These are phyloP conservation scores for Ganoderma boninense DNA, from an alignment of 1,284 basidiomycete species.

Conservation along the genomic window DNA sequence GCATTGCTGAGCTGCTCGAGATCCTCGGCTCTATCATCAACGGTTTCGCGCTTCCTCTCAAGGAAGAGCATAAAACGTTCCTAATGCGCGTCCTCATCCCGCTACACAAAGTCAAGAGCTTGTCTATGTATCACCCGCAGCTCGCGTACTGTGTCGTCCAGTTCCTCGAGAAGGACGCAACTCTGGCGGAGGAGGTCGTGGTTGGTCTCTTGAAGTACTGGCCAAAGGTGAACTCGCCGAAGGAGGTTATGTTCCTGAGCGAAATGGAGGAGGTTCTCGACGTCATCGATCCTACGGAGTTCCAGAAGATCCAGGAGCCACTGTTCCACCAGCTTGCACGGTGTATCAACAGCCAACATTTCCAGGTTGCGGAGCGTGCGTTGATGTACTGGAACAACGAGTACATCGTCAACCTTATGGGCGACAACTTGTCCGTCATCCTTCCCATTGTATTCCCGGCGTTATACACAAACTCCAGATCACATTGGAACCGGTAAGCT, in stretches of 20 bases:
- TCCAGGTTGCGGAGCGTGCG: slow-evolving; percentile 97
- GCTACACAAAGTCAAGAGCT: slow-evolving; percentile 96
- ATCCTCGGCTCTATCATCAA: slow-evolving; percentile 99
- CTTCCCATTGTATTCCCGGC: slow-evolving; percentile 99
- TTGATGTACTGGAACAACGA: slow-evolving; percentile 99
- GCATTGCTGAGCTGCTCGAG: slow-evolving; percentile 97
- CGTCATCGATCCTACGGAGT: slow-evolving; percentile 97
- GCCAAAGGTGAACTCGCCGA: slow-evolving; percentile 99
- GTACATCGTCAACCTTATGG: slow-evolving; percentile 99
- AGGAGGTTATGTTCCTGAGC: slow-evolving; percentile 99
- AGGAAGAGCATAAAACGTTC: slow-evolving; percentile 99
- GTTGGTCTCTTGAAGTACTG: slow-evolving; percentile 95
- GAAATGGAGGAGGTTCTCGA: slow-evolving; percentile 99
- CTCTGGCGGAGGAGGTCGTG: slow-evolving; percentile 95
- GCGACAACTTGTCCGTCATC: slow-evolving; percentile 91
- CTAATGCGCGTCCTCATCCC: slow-evolving; percentile 96
- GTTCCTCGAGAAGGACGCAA: slow-evolving; percentile 96
- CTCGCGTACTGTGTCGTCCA: slow-evolving; percentile 99
- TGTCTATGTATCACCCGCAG: slow-evolving; percentile 98
- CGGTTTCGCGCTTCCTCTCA: slow-evolving; percentile 97
- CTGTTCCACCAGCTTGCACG: slow-evolving; percentile 95
- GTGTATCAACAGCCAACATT: slow-evolving; percentile 99
- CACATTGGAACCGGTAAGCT: slow-evolving; percentile 96
- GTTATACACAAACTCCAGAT: slow-evolving; percentile 95
- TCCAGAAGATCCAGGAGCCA: slow-evolving; percentile 95